phyloP scores from a whole-genome alignment of 2,329 filamentous ascomycete genomes.

The Paracoccidioides lutzii region DNA sequence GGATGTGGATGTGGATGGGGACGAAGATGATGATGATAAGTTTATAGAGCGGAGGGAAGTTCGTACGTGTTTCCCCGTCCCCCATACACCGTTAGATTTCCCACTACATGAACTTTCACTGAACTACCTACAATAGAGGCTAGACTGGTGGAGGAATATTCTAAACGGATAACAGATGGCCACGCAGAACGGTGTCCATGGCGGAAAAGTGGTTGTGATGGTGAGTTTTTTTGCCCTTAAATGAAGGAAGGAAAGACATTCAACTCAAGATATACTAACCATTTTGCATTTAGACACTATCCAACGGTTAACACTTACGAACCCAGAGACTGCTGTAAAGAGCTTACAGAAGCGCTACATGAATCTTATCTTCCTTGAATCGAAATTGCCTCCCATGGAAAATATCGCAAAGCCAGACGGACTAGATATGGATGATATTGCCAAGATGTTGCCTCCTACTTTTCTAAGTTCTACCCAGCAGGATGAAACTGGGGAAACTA shows the following conservation, averaged over 20 bases:
- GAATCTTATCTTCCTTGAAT: conserved; percentile 31
- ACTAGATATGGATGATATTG: conserved; percentile 21
- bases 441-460: conserved; percentile 19
- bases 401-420: conserved; percentile 21
- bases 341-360: conserved; percentile 52
- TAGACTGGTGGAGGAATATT: conserved; percentile 64
- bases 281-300: conserved; percentile 40
- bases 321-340: conserved; percentile 45
- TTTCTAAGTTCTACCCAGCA: conserved; percentile 2
- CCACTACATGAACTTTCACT: neutral
- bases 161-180: conserved; percentile 55
- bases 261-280: conserved; percentile 10
- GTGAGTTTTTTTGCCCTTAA: conserved; percentile 33
- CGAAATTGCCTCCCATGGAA: conserved; percentile 24
- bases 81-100: neutral
- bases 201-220: conserved; percentile 77
- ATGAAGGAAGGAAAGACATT: neutral
- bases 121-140: conserved; percentile 30
- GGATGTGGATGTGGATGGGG: conserved; percentile 39
- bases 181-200: conserved; percentile 77
- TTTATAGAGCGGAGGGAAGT: conserved; percentile 31
- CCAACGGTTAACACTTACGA: conserved; percentile 52
- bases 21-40: conserved; percentile 32
- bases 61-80: conserved; percentile 20
- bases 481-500: too few species aligned